Evolutionary conservation across 2,329 filamentous ascomycete genomes (phyloP).

Genomic region (Emericellopsis atlantica): DNA sequence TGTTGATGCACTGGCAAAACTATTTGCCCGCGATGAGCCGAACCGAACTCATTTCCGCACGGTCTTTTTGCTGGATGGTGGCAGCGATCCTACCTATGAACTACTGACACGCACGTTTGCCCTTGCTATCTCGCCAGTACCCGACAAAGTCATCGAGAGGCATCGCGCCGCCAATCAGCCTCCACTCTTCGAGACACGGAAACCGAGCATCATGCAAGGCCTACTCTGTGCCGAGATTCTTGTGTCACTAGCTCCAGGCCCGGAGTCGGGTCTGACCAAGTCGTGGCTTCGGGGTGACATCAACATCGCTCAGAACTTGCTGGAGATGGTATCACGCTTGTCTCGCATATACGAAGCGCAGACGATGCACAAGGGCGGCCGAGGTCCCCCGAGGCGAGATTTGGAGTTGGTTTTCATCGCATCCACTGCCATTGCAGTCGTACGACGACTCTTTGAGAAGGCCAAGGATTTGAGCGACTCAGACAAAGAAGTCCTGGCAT

Average conservation of each 20-base stretch:
- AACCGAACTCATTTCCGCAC: slow-evolving; percentile 76
- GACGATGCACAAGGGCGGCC: slow-evolving; percentile 15
- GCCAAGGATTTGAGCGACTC: slow-evolving; percentile 42
- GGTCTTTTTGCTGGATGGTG: slow-evolving; percentile 65
- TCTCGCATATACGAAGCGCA: slow-evolving; percentile 48
- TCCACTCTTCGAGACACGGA: slow-evolving; percentile 66
- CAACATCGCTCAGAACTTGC: slow-evolving; percentile 69
- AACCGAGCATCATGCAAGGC: slow-evolving; percentile 84
- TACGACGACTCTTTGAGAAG: slow-evolving; percentile 60
- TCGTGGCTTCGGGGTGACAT: slow-evolving; percentile 76
- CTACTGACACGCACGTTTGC: slow-evolving; percentile 80
- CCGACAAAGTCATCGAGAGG: slow-evolving; percentile 43
- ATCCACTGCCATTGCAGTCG: slow-evolving; percentile 51
- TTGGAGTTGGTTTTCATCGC: slow-evolving; percentile 49
- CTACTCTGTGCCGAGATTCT: slow-evolving; percentile 84
- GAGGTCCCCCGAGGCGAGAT: slow-evolving; percentile 27
- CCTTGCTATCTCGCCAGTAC: slow-evolving; percentile 73
- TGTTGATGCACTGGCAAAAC: slow-evolving; percentile 80
- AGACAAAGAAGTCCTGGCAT: slow-evolving; percentile 41
- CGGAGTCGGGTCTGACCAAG: slow-evolving; percentile 61
- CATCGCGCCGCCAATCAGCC: slow-evolving; percentile 47
- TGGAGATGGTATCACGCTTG: slow-evolving; percentile 62
- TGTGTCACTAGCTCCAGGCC: slow-evolving; percentile 56
- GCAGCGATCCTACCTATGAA: slow-evolving; percentile 54
- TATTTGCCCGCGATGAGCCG: slow-evolving; percentile 85